phyloP scores from a whole-genome alignment of 176 grass and related monocot genomes.

The maize (Zea mays) region Zm-B73-REFERENCE-NAM-5.0 NC_050102.1:111437501-111438000 shows the following conservation, averaged over 20 bases:
- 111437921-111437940: slow-evolving; percentile 17
- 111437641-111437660: slow-evolving; percentile 24
- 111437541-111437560: no score
- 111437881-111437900: neutral
- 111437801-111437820: neutral
- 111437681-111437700: neutral
- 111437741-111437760: neutral
- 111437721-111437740: neutral
- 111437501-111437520: no score
- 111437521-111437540: no score
- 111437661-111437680: neutral
- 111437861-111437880: neutral
- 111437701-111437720: neutral
- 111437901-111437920: slow-evolving; percentile 3
- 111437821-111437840: neutral
- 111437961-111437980: neutral
- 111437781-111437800: neutral
- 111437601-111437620: no score
- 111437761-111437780: neutral
- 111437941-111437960: neutral
- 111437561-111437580: no score
- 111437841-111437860: neutral
- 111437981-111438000: slow-evolving; percentile 29
- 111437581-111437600: no score
- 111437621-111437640: no score